Percentiles rank a stretch among this genome's conserved stretches.
Evolutionary conservation across 371 early-diverging fungal genomes (phyloP).

Genomic region (Syncephalastrum monosporum): DNA sequence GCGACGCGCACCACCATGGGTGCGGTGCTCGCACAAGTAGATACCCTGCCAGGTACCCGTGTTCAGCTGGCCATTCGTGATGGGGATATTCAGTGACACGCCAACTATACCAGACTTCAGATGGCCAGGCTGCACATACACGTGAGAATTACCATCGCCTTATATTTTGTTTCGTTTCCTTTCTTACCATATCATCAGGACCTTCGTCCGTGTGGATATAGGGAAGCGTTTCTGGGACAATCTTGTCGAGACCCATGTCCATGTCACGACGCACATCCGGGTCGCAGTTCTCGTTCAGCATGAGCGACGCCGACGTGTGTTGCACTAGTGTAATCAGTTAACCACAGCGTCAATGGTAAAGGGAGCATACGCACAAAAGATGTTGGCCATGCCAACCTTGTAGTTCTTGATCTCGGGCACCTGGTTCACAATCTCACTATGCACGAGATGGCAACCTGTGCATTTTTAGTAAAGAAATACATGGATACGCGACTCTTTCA

Average conservation of each 20-base stretch:
- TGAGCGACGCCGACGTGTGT: slow-evolving; percentile 89
- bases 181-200: slow-evolving; percentile 48
- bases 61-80: slow-evolving; percentile 74
- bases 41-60: slow-evolving; percentile 94
- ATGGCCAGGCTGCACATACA: slow-evolving; percentile 71
- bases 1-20: slow-evolving; percentile 59
- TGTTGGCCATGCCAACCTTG: slow-evolving; percentile 82
- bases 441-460: slow-evolving; percentile 81
- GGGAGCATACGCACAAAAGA: slow-evolving; percentile 66
- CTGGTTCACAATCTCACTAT: slow-evolving; percentile 65
- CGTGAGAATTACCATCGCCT: neutral
- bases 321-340: slow-evolving; percentile 55
- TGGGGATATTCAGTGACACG: slow-evolving; percentile 84
- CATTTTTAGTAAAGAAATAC: neutral
- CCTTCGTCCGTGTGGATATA: slow-evolving; percentile 83
- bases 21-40: slow-evolving; percentile 77
- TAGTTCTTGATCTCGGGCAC: slow-evolving; percentile 64
- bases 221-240: slow-evolving; percentile 78
- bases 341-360: neutral
- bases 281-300: slow-evolving; percentile 86
- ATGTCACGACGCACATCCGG: slow-evolving; percentile 52
- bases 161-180: neutral
- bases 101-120: slow-evolving; percentile 85
- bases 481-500: no score
- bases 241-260: slow-evolving; percentile 53